These are phyloP conservation scores for Sphaerulina vaccinii DNA, from an alignment of 2,329 filamentous ascomycete genomes.

Conservation along the genomic window DNA sequence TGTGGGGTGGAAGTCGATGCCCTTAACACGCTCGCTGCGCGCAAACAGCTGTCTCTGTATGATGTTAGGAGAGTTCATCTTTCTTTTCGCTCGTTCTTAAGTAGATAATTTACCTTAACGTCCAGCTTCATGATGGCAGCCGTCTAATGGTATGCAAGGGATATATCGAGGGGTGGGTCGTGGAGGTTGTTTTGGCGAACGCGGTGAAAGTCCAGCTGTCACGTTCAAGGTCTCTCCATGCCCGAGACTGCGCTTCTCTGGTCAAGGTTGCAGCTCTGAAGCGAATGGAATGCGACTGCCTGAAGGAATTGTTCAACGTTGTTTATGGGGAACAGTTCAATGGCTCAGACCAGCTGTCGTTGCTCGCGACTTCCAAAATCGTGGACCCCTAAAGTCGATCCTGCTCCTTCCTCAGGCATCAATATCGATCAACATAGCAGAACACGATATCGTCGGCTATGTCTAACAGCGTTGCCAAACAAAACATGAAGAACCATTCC, in stretches of 20 bases:
- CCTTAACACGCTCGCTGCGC: constrained; percentile 93
- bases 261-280: neutral
- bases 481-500: too few species aligned
- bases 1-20: constrained; percentile 93
- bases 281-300: neutral
- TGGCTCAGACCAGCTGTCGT: neutral
- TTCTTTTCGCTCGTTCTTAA: neutral
- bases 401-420: neutral
- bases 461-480: too few species aligned
- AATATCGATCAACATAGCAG: neutral
- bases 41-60: constrained; percentile 76
- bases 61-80: constrained; percentile 38
- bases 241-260: neutral
- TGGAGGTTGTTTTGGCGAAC: neutral
- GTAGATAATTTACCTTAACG: constrained; percentile 50
- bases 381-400: neutral
- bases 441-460: neutral
- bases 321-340: neutral
- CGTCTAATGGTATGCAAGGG: constrained; percentile 20
- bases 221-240: constrained; percentile 4
- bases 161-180: neutral
- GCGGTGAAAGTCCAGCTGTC: constrained; percentile 14
- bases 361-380: neutral
- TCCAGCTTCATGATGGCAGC: constrained; percentile 55
- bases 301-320: neutral